Conservation (phyloP, 2,329 filamentous ascomycete species). For the Pseudogymnoascus verrucosus region DNA sequence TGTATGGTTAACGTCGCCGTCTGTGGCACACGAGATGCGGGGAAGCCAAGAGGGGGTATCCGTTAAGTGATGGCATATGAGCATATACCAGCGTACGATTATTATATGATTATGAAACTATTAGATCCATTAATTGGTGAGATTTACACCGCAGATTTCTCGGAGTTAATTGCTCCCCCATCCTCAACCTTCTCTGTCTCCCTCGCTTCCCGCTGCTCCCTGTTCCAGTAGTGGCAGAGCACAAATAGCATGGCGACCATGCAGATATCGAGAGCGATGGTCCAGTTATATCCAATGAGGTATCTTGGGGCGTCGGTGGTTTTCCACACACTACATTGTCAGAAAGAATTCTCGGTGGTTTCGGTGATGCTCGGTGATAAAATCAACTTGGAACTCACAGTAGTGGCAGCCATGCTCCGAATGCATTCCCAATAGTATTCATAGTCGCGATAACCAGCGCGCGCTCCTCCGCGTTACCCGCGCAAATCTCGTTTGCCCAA, state of each 20-base stretch:
- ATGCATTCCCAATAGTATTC: conserved; percentile 30
- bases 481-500: conserved; percentile 28
- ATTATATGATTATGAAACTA: not conserved
- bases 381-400: conserved; percentile 12
- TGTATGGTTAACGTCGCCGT: not conserved
- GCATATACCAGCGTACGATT: not conserved
- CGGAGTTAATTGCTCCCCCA: not conserved
- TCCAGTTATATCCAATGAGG: conserved; percentile 26
- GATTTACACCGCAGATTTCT: not conserved
- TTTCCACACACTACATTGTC: conserved; percentile 20
- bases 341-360: not conserved
- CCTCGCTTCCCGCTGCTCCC: conserved; percentile 6
- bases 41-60: not conserved
- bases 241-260: conserved; percentile 19
- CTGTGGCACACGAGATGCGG: not conserved
- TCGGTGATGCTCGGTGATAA: no score
- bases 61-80: not conserved
- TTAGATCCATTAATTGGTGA: not conserved
- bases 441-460: conserved; percentile 28
- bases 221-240: conserved; percentile 14
- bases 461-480: conserved; percentile 28
- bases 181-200: not conserved
- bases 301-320: conserved; percentile 26
- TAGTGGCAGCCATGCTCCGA: conserved; percentile 25
- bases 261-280: conserved; percentile 24